Conservation (phyloP, 225 moss, liverwort and hornwort species). For the Polytrichum commune region DNA sequence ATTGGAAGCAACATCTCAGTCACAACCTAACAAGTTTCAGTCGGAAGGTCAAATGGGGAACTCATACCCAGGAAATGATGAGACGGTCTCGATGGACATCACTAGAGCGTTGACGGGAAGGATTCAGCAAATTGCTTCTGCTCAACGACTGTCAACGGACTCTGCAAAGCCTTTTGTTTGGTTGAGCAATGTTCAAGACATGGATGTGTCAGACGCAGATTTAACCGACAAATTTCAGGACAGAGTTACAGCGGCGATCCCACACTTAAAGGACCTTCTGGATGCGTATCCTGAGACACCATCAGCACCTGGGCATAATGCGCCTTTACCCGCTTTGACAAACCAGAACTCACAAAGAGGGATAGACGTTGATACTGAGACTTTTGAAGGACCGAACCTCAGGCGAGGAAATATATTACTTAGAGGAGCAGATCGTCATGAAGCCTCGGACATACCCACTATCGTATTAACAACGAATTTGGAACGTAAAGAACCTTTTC, state of each 20-base stretch:
- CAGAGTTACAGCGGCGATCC: conserved; percentile 52
- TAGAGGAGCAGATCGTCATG: no score
- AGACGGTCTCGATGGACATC: conserved; percentile 37
- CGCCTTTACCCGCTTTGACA: background rate
- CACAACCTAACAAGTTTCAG: background rate
- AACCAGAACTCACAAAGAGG: conserved; percentile 31
- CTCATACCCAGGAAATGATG: conserved; percentile 18
- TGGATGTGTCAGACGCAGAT: conserved; percentile 42
- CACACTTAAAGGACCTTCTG: conserved; percentile 33
- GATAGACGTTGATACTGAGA: conserved; percentile 14
- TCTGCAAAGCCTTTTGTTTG: conserved; percentile 29
- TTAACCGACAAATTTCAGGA: conserved; percentile 34
- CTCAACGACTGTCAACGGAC: conserved; percentile 19
- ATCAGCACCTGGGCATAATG: conserved; percentile 11
- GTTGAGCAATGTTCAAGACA: conserved; percentile 27
- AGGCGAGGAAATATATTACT: no score
- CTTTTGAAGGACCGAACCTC: conserved; percentile 24
- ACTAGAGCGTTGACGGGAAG: conserved; percentile 23
- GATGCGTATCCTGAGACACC: conserved; percentile 49
- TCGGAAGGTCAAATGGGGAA: conserved; percentile 6
- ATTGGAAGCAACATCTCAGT: conserved; percentile 1
- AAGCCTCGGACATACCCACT: conserved; percentile 25
- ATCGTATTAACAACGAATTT: conserved; percentile 17
- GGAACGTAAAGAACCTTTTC: conserved; percentile 32
- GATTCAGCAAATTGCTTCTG: conserved; percentile 17